Conservation (phyloP, 306 rosid genomes). For the Dalbergia cochinchinensis region DNA sequence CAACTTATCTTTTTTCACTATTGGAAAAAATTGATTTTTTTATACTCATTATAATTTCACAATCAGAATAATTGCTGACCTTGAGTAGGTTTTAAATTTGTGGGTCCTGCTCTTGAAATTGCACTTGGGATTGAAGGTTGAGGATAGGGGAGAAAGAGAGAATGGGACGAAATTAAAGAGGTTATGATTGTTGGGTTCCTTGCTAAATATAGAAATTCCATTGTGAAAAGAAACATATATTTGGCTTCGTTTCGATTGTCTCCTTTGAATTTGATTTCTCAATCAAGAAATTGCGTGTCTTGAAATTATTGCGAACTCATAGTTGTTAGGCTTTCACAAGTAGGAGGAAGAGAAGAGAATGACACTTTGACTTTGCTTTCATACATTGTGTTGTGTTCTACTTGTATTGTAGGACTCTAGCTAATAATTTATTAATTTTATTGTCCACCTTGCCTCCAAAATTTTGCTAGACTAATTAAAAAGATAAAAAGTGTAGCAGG, state of each 20-base stretch:
- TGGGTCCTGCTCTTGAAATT: neutral
- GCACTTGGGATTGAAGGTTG: neutral
- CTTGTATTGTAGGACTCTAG: neutral
- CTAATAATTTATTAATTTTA: neutral
- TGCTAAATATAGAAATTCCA: constrained; percentile 34
- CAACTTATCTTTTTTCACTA: too few relatives aligned
- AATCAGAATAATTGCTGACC: neutral
- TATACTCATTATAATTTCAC: neutral
- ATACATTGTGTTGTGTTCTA: neutral
- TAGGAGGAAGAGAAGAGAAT: neutral
- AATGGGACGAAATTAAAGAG: constrained; percentile 3
- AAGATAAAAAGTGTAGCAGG: neutral
- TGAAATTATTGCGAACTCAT: constrained; percentile 32
- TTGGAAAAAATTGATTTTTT: too few relatives aligned
- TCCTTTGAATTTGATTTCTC: constrained; percentile 26
- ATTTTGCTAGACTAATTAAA: neutral
- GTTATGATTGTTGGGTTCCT: constrained; percentile 15
- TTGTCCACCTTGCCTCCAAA: neutral
- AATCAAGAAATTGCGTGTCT: constrained; percentile 32
- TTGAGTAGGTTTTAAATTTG: neutral
- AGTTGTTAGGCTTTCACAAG: constrained; percentile 29
- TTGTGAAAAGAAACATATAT: constrained; percentile 24
- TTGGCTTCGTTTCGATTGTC: constrained; percentile 12
- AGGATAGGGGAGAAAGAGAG: neutral
- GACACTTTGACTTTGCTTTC: constrained; percentile 4